Evolutionary conservation across 2,329 filamentous ascomycete genomes (phyloP).

Genomic region (Aspergillus unguis): DNA sequence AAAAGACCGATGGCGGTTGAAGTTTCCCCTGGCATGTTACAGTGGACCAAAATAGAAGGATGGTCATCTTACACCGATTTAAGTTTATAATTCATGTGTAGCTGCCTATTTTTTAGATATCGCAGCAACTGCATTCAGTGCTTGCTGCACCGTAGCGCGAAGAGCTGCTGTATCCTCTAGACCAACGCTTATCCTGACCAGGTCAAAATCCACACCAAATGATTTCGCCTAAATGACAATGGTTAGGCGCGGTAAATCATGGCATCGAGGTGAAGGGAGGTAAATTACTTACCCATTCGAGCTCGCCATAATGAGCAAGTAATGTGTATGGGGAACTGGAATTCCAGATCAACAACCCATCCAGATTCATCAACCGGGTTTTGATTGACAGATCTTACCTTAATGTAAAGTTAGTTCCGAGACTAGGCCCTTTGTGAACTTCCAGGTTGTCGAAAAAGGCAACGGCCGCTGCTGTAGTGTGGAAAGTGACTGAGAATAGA

Average conservation of each 20-base stretch:
- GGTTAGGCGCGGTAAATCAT: constrained; percentile 1
- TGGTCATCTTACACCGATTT: neutral
- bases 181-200: constrained; percentile 86
- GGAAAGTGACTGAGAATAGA: constrained; percentile 78
- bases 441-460: constrained; percentile 82
- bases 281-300: constrained; percentile 68
- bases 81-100: neutral
- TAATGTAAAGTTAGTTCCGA: constrained; percentile 95
- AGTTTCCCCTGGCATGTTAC: no score
- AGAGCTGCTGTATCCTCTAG: constrained; percentile 73
- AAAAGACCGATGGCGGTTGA: no score
- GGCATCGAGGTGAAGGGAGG: neutral
- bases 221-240: constrained; percentile 55
- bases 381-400: constrained; percentile 40
- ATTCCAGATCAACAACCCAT: constrained; percentile 10
- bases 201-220: constrained; percentile 74
- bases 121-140: constrained; percentile 58
- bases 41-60: neutral
- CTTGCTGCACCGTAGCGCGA: constrained; percentile 60
- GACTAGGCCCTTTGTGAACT: constrained; percentile 87
- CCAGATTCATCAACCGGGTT: no score
- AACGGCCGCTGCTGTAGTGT: constrained; percentile 65
- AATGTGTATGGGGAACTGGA: constrained; percentile 81
- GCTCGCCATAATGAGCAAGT: constrained; percentile 83
- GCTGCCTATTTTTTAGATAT: constrained; percentile 21